Base-by-base conservation (phyloP, 352 stramenopile species). In the Hyphochytrium catenoides region DNA sequence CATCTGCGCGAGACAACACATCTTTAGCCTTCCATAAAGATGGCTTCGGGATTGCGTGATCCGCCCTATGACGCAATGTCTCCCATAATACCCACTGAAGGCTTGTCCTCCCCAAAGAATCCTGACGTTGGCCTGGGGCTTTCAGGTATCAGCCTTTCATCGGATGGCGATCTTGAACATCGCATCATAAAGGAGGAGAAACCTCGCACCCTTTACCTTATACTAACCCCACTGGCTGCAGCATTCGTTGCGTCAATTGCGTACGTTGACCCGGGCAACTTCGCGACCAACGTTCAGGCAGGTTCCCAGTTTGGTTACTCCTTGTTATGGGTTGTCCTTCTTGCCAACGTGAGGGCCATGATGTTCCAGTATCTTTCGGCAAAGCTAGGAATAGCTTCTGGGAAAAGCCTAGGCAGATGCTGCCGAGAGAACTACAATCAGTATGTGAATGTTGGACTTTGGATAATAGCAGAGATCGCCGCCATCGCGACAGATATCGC, bases 291-390 rank as follows among this genome's bases (percentile, higher is more conserved):
- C 36, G 37, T 43, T 14, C 36, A 43, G 19, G 25, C 20, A 4
- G 36, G 36, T 5, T 43, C 36, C 1, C 27, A 43, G 12, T 43
- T 37, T 19, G 26, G 36, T 24, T 43, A 31, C 16, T 37, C 36
- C 9, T 23, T 43, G 16, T 31, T 54, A 11, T 52, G 26, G 24
- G 47, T 54, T 14, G 34, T 54, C 25, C 17, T 52, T 6, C 8
- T 39, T 4, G 39, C 47, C 3, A 48, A 39, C 16, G 16, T 52
- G 18, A 34, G 47, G 19, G 47, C 47, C 7, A 47, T 54, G 42
- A 20, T 43, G 6, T 43, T 43, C 17, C 36, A 43, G 28, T 37
- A 28, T 2, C 26, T 43, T 19, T 43, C 36, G 36, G 36, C 36
- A 8, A 43, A 43, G 26, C 36, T 43, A 28, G 36, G 36, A 1